Percentiles rank a stretch among this genome's conserved stretches.
Evolutionary conservation across 2,329 filamentous ascomycete genomes (phyloP).

Genomic region (Apiospora arundinis): DNA sequence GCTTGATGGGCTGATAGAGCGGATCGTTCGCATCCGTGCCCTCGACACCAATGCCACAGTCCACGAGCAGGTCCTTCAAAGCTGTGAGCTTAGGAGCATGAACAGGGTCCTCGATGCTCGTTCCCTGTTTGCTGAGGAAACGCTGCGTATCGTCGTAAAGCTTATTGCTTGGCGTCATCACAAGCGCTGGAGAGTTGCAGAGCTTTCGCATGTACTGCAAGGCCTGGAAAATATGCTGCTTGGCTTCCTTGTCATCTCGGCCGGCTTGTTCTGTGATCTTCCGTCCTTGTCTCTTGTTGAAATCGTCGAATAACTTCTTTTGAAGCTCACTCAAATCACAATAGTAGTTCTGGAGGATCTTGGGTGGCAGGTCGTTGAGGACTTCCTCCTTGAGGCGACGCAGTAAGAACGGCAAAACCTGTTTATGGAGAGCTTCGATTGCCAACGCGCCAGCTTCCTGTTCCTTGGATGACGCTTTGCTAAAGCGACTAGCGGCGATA

Average conservation of each 20-base stretch:
- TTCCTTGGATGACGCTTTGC: slow-evolving; percentile 97
- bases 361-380: slow-evolving; percentile 91
- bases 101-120: slow-evolving; percentile 79
- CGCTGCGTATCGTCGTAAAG: slow-evolving; percentile 88
- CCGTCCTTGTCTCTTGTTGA: slow-evolving; percentile 91
- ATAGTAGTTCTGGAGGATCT: slow-evolving; percentile 99
- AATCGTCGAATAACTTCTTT: slow-evolving; percentile 94
- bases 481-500: slow-evolving; percentile 91
- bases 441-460: slow-evolving; percentile 96
- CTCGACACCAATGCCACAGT: slow-evolving; percentile 92
- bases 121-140: slow-evolving; percentile 78
- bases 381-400: slow-evolving; percentile 98
- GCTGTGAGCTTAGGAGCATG: slow-evolving; percentile 95
- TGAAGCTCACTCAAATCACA: slow-evolving; percentile 96
- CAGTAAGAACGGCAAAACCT: slow-evolving; percentile 94
- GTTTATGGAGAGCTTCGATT: slow-evolving; percentile 98
- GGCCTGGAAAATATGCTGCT: slow-evolving; percentile 98
- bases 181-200: slow-evolving; percentile 95
- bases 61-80: slow-evolving; percentile 90
- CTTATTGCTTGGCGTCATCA: slow-evolving; percentile 92
- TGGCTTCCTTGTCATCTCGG: slow-evolving; percentile 87
- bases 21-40: slow-evolving; percentile 65
- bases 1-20: slow-evolving; percentile 83
- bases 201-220: slow-evolving; percentile 99
- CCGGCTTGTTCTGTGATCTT: slow-evolving; percentile 84